phyloP scores from a whole-genome alignment of 805 yeast species.

The Yarrowia sp. region DNA sequence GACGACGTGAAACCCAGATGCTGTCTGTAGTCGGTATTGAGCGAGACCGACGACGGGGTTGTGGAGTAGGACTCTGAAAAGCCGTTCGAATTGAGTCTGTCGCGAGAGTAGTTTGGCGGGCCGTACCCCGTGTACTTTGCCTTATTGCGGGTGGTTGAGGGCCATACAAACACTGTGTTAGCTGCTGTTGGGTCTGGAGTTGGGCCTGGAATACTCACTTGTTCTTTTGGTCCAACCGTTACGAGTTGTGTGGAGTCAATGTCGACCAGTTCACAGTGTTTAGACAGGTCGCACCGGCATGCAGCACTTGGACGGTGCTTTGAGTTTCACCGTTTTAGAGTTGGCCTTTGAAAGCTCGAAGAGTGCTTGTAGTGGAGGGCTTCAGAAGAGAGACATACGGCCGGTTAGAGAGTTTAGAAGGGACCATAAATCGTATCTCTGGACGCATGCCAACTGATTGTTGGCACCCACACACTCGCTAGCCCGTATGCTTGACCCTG shows the following conservation, averaged over 20 bases:
- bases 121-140: conserved; percentile 33
- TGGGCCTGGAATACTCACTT: conserved; percentile 4
- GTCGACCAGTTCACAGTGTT: conserved; percentile 10
- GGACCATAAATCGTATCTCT: background rate
- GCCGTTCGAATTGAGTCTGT: conserved; percentile 26
- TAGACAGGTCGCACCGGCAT: conserved; percentile 21
- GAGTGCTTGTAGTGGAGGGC: background rate
- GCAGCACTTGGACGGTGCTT: conserved; percentile 6
- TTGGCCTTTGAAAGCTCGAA: background rate
- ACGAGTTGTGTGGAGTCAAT: background rate
- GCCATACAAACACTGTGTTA: conserved; percentile 38
- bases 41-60: conserved; percentile 30
- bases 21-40: conserved; percentile 33
- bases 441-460: background rate
- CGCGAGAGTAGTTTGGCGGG: conserved; percentile 34
- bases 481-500: no score
- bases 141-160: conserved; percentile 34
- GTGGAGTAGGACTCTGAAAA: conserved; percentile 32
- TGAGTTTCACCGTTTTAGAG: conserved; percentile 30
- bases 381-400: background rate
- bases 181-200: background rate
- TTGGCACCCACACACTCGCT: background rate
- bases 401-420: background rate
- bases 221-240: conserved; percentile 10
- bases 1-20: conserved; percentile 35